Evolutionary conservation across 2,329 filamentous ascomycete species (phyloP).

Genomic region (Daldinia sp.): DNA sequence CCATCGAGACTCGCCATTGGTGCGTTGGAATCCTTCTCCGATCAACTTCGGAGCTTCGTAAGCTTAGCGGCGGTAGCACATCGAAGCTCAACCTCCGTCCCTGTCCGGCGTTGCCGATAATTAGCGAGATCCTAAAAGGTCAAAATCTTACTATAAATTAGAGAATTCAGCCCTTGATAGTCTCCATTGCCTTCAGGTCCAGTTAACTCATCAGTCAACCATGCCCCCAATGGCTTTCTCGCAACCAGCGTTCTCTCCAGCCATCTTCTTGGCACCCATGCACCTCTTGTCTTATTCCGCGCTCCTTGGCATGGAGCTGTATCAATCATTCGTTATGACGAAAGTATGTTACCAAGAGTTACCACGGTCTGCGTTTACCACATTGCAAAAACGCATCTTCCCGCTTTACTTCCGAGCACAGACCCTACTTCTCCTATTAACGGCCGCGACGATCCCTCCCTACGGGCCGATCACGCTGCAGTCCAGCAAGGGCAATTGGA

Average conservation of each 20-base stretch:
- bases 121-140: neutral
- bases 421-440: conserved; percentile 47
- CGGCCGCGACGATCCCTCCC: conserved; percentile 48
- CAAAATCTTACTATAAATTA: conserved; percentile 1
- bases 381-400: conserved; percentile 53
- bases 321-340: conserved; percentile 51
- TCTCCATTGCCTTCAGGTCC: neutral
- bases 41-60: conserved; percentile 26
- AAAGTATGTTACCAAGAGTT: conserved; percentile 49
- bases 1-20: neutral
- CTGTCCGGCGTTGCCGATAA: neutral
- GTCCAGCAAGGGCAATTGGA: conserved; percentile 44
- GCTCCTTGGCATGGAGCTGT: conserved; percentile 52
- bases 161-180: neutral
- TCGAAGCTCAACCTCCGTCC: neutral
- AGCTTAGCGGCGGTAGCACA: neutral
- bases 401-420: conserved; percentile 53
- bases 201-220: neutral
- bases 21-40: conserved; percentile 12
- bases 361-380: conserved; percentile 48
- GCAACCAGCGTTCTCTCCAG: conserved; percentile 3
- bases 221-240: conserved; percentile 14
- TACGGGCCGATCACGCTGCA: conserved; percentile 45
- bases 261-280: conserved; percentile 44
- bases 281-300: conserved; percentile 52